Base-by-base conservation (phyloP, 2,329 filamentous ascomycete genomes). In the Botrytis tulipae region DNA sequence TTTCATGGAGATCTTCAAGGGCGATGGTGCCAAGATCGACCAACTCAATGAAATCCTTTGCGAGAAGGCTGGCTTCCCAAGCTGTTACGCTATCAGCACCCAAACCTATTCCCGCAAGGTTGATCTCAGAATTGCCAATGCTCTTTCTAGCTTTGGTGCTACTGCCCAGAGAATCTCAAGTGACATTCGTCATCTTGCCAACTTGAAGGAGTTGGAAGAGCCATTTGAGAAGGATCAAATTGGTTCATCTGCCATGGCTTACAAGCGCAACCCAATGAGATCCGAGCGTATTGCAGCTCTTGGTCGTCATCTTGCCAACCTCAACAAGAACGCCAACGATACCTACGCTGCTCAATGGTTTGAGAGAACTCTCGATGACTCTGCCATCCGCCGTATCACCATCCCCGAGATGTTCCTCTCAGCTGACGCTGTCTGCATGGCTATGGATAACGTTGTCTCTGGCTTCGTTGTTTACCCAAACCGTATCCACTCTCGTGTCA, bases 221-320 rank as follows among this genome's bases (percentile, higher is more conserved):
- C 93, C 93, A 0, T 93, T 93, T 78, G 92, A 97, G 85, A 93
- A 96, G 82, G 88, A 90, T 77, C 93, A 97, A 83, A 94, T 95
- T 77, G 92, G 91, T 42, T 89, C 86, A 62, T 88, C 85, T 66
- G 90, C 90, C 73, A 87, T 88, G 83, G 83, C 84, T 2, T 87
- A 85, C 79, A 87, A 87, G 81, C 80, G 82, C 35, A 85, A 84
- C 75, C 82, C 84, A 7, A 87, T 87, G 86, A 82, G 85, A 46
- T 85, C 81, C 42, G 86, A 87, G 80, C 78, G 85, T 67, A 84
- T 87, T 62, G 83, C 79, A 77, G 81, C 81, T 68, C 81, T 88
- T 22, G 83, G 83, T 62, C 85, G 86, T 57, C 84, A 87, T 81
- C 83, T 82, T 68, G 78, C 80, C 42, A 80, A 81, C 51, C 79